Evolutionary conservation across 441 rosid genomes (phyloP).

Genomic region (Eugenia klotzschiana): DNA sequence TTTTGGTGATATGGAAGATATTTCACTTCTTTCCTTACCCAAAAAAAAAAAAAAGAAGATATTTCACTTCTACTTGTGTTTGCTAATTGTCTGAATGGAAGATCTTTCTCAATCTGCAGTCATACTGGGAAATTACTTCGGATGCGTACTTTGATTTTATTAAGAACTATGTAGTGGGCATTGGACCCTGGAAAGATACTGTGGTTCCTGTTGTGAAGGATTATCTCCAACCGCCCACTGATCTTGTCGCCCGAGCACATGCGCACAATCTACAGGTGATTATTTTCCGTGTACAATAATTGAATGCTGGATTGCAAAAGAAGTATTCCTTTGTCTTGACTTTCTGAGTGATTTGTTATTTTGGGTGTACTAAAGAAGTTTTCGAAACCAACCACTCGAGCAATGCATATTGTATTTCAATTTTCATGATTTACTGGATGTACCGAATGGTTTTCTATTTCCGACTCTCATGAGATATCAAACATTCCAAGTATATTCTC

Average conservation of each 20-base stretch:
- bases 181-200: slow-evolving; percentile 98
- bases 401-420: background rate
- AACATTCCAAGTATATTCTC: background rate
- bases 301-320: background rate
- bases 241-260: slow-evolving; percentile 81
- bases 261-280: slow-evolving; percentile 67
- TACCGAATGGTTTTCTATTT: background rate
- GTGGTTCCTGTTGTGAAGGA: slow-evolving; percentile 52
- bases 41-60: too few species aligned
- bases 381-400: background rate
- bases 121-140: slow-evolving; percentile 78
- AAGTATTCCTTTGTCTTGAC: background rate
- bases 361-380: background rate
- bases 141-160: slow-evolving; percentile 61
- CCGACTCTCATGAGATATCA: background rate
- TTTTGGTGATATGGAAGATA: background rate
- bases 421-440: background rate
- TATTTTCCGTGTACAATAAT: background rate
- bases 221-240: slow-evolving; percentile 53
- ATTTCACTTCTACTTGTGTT: background rate
- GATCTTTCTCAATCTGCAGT: slow-evolving; percentile 31
- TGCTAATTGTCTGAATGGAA: background rate
- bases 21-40: too few species aligned
- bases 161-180: slow-evolving; percentile 65
- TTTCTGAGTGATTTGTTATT: background rate